Percentiles rank a stretch among this genome's conserved stretches.
phyloP scores from a whole-genome alignment of 129 eudicot genomes.

The Logfia minima region DNA sequence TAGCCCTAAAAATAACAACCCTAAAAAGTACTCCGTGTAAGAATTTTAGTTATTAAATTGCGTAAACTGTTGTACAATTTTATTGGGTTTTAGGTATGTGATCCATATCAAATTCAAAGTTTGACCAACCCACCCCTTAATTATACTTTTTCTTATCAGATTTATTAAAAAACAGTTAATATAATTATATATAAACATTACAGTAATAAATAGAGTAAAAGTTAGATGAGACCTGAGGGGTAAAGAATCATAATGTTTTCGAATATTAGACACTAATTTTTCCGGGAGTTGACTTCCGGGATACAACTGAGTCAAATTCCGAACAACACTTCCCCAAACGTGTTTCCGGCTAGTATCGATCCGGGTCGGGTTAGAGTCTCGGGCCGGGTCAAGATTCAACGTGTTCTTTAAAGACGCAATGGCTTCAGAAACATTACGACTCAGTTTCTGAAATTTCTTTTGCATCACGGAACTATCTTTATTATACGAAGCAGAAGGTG shows the following conservation, averaged over 20 bases:
- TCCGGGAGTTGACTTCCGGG: slow-evolving; percentile 99
- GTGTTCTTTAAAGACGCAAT: slow-evolving; percentile 91
- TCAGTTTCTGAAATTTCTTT: slow-evolving; percentile 77
- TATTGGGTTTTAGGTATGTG: neutral
- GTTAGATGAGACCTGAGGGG: slow-evolving; percentile 67
- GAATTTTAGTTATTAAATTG: neutral
- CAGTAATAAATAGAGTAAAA: neutral
- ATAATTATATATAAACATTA: neutral
- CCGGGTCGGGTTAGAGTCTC: slow-evolving; percentile 57
- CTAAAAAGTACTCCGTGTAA: neutral
- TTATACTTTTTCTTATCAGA: neutral
- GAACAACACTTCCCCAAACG: slow-evolving; percentile 85
- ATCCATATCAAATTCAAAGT: slow-evolving; percentile 19
- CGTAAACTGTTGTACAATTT: neutral
- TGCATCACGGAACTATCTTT: slow-evolving; percentile 65
- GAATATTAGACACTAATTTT: slow-evolving; percentile 84
- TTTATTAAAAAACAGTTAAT: neutral
- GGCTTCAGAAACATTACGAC: slow-evolving; percentile 91
- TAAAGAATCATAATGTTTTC: slow-evolving; percentile 93
- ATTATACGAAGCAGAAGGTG: slow-evolving; percentile 19
- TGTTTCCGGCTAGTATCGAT: slow-evolving; percentile 56
- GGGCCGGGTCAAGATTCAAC: slow-evolving; percentile 71
- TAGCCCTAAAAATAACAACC: neutral
- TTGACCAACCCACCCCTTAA: neutral
- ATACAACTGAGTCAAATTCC: slow-evolving; percentile 94